Evolutionary conservation across 177 flowering plant species (phyloP).

Genomic region (Vitis hybrid): DNA sequence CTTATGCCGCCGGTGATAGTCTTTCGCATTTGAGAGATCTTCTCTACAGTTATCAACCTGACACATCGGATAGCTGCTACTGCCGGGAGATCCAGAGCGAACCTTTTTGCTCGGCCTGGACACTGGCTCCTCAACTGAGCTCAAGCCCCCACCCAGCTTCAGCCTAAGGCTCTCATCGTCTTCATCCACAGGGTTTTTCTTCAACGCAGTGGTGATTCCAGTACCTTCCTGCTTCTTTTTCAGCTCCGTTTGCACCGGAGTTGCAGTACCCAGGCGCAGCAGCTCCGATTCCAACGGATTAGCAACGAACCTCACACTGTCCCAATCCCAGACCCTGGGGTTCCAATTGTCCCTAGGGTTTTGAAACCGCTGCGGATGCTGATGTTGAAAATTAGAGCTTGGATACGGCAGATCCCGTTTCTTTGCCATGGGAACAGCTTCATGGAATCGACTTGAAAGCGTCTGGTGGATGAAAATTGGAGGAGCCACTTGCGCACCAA

Average conservation of each 20-base stretch:
- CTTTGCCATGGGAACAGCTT: conserved; percentile 38
- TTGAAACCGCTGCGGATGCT: conserved; percentile 21
- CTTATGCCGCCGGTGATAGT: conserved; percentile 91
- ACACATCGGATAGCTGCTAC: conserved; percentile 62
- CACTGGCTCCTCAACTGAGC: conserved; percentile 33
- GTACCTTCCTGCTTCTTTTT: conserved; percentile 1
- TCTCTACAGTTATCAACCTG: conserved; percentile 85
- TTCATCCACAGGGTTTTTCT: conserved; percentile 24
- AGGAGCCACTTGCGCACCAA: conserved; percentile 63
- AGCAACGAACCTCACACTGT: conserved; percentile 55
- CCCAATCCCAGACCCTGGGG: conserved; percentile 78
- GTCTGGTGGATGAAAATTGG: conserved; percentile 57
- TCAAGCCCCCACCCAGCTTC: conserved; percentile 61
- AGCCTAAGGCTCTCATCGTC: conserved; percentile 54
- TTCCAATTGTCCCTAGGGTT: conserved; percentile 49
- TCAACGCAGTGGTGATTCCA: background rate
- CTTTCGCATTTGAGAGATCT: conserved; percentile 76
- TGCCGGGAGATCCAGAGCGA: conserved; percentile 81
- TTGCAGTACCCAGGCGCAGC: conserved; percentile 24
- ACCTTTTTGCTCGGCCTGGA: conserved; percentile 67
- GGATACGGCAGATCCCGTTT: conserved; percentile 63
- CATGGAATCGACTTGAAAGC: conserved; percentile 45
- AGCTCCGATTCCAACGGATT: conserved; percentile 42
- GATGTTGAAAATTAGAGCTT: conserved; percentile 21
- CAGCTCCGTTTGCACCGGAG: background rate